Percentiles rank a stretch among this genome's conserved stretches.
Conservation (phyloP, 2,329 filamentous ascomycete species). For the Tolypocladium nubicola region DNA sequence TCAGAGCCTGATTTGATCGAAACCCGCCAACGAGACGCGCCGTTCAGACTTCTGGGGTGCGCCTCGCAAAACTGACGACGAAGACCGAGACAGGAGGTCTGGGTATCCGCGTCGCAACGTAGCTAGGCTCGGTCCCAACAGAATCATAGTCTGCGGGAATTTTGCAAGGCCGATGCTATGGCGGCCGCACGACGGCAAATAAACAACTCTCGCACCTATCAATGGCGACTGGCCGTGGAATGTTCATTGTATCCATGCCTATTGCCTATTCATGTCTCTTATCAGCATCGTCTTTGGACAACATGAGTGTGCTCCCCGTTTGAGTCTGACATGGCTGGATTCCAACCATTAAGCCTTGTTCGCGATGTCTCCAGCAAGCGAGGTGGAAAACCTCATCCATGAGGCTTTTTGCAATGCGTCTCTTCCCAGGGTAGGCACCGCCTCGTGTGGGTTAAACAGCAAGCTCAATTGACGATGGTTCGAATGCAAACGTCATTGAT, state of each 20-base stretch:
- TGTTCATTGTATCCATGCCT: neutral
- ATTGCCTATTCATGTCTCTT: neutral
- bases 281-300: neutral
- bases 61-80: neutral
- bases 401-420: neutral
- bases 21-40: neutral
- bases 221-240: neutral
- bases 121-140: neutral
- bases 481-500: neutral
- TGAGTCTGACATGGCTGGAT: neutral
- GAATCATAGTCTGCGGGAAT: neutral
- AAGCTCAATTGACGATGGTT: neutral
- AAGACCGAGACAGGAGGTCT: neutral
- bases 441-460: neutral
- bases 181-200: neutral
- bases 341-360: neutral
- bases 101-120: neutral
- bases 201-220: neutral
- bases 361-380: neutral
- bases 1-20: neutral
- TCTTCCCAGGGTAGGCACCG: neutral
- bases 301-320: neutral
- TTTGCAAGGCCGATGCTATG: neutral
- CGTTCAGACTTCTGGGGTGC: neutral
- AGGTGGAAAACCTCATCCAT: neutral